phyloP scores from a whole-genome alignment of 495 filamentous ascomycete genomes.

The Podospora pseudoanserina region DNA sequence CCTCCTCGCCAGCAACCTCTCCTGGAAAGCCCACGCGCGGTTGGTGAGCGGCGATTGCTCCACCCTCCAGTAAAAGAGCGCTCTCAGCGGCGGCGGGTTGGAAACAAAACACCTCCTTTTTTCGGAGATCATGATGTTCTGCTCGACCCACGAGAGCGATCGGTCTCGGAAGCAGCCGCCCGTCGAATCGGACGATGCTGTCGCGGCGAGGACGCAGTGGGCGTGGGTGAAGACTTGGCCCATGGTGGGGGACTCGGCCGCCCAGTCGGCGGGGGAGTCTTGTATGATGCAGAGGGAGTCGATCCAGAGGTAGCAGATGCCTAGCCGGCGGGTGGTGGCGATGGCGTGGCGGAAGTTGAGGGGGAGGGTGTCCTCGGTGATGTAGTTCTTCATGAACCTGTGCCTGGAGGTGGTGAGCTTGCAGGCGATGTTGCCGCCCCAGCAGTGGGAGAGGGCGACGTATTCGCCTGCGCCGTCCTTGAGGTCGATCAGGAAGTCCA shows the following conservation, averaged over 20 bases:
- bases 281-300: background rate
- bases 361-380: background rate
- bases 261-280: constrained; percentile 2
- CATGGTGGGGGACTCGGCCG: constrained; percentile 7
- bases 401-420: background rate
- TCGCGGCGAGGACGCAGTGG: constrained; percentile 7
- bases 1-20: constrained; percentile 28
- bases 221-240: constrained; percentile 8
- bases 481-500: background rate
- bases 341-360: background rate
- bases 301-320: background rate
- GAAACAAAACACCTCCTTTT: background rate
- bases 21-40: constrained; percentile 35
- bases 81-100: background rate
- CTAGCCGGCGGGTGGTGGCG: background rate
- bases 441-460: background rate
- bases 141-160: background rate
- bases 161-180: constrained; percentile 4
- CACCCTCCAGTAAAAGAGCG: constrained; percentile 6
- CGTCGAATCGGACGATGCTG: constrained; percentile 7
- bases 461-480: background rate
- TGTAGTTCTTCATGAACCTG: background rate
- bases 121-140: background rate
- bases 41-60: constrained; percentile 4
- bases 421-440: background rate